These are phyloP conservation scores for Penicillium hesseltinei DNA, from an alignment of 2,329 filamentous ascomycete genomes.

Conservation along the genomic window DNA sequence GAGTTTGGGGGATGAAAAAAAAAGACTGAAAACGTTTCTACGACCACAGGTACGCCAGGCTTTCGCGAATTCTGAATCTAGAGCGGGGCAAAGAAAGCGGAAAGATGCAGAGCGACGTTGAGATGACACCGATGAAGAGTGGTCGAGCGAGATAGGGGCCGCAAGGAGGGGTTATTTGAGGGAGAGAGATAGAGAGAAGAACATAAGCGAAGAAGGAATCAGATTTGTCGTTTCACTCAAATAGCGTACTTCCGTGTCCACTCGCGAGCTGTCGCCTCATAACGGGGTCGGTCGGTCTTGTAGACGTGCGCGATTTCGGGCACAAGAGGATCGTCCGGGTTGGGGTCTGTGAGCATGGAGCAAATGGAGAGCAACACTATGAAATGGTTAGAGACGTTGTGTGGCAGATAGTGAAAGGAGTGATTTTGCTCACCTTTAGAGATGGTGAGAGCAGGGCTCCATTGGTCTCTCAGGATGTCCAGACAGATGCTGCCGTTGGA, in stretches of 20 bases:
- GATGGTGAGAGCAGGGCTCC: slow-evolving; percentile 97
- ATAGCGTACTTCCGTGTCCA: slow-evolving; percentile 99
- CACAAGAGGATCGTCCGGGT: slow-evolving; percentile 97
- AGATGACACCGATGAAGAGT: slow-evolving; percentile 8
- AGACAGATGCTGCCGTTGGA: slow-evolving; percentile 98
- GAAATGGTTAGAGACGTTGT: slow-evolving; percentile 8
- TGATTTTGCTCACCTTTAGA: slow-evolving; percentile 74
- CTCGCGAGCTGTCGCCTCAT: slow-evolving; percentile 94
- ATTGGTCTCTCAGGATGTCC: slow-evolving; percentile 97
- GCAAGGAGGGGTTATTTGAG: slow-evolving; percentile 6
- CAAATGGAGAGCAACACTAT: slow-evolving; percentile 96
- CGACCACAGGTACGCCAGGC: slow-evolving; percentile 40
- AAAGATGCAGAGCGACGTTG: slow-evolving; percentile 19
- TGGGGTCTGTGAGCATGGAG: slow-evolving; percentile 99
- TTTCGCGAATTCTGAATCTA: slow-evolving; percentile 31
- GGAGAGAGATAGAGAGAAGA: not conserved
- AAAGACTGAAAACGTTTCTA: slow-evolving; percentile 33
- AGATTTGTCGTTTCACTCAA: slow-evolving; percentile 49
- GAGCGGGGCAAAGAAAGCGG: slow-evolving; percentile 10
- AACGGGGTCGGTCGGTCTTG: slow-evolving; percentile 95
- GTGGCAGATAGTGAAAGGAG: not conserved
- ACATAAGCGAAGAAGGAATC: slow-evolving; percentile 26
- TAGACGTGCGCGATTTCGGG: slow-evolving; percentile 99
- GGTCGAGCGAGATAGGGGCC: slow-evolving; percentile 5
- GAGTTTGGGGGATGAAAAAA: slow-evolving; percentile 17